Evolutionary conservation across 2,329 filamentous ascomycete genomes (phyloP), one percentile per base, ranked within the genome.

Genomic region (Aspergillus oerlinghausenensis): DNA sequence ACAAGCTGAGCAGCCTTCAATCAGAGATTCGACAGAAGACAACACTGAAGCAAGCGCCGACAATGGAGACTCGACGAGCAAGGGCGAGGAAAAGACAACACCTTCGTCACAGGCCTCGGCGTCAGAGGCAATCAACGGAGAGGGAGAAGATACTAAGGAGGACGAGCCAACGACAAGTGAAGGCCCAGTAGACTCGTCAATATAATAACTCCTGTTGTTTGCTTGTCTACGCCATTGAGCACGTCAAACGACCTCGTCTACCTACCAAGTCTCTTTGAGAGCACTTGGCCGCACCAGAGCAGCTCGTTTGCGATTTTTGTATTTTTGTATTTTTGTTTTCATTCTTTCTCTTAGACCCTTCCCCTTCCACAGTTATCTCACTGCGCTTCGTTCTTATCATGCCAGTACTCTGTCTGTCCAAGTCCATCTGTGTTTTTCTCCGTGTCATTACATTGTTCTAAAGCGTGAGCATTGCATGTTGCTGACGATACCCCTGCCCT

Each of bases 401-500:
- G n/a, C 35, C 21, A 29, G 21, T 19, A 26, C 23, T 47, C 23
- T 25, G 17, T 47, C 17, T 21, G 21, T 45, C 35, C 26, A 28
- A 17, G 26, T 21, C 21, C 25, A 9, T 48, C 25, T 51, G 5
- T n/a, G 10, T 45, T 17, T 43, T 23, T 6, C 14, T 38, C 32
- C 32, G 8, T 45, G 21, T 19, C 42, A 38, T 45, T 55, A 45
- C 35, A 38, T 45, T 54, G 56, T 38, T 38, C 49, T 38, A 28
- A 47, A 47, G 29, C 49, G 28, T 48, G 38, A 51, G 43, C 50
- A 45, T 63, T 63, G 51, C 55, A 52, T 51, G 47, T 63, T 61
- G 54, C 60, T 58, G 58, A 63, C 55, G 62, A 64, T 64, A 64
- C 63, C 63, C 32, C 63, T 64, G 61, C 59, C 59, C 55, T 57